These are phyloP conservation scores for Penicillium crustosum DNA, from an alignment of 2,329 filamentous ascomycete genomes.

Conservation along the genomic window DNA sequence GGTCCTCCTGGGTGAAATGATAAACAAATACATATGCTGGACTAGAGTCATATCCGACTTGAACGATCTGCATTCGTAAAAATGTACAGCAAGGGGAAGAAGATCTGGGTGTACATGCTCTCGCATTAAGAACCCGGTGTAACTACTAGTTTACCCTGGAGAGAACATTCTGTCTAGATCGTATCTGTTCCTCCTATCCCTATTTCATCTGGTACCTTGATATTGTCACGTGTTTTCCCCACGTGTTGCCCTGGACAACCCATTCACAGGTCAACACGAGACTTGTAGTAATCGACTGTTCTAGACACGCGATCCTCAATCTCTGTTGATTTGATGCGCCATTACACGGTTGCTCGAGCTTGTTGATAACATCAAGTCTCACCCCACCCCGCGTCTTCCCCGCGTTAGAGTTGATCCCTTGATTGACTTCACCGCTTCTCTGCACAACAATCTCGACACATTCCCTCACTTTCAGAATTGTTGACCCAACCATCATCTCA, in stretches of 20 bases:
- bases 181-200: neutral
- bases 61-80: neutral
- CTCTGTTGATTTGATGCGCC: neutral
- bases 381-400: neutral
- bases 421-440: constrained; percentile 11
- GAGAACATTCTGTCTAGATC: neutral
- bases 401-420: constrained; percentile 3
- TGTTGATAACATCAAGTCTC: neutral
- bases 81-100: neutral
- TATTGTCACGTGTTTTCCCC: neutral
- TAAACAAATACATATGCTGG: neutral
- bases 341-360: neutral
- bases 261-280: neutral
- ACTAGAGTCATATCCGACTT: neutral
- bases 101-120: neutral
- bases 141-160: neutral
- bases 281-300: neutral
- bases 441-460: neutral
- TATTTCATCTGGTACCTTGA: neutral
- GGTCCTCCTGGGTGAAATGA: neutral
- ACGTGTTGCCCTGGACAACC: neutral
- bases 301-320: neutral
- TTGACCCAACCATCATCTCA: neutral
- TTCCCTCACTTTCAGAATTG: neutral
- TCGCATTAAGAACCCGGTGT: neutral